Evolutionary conservation across 345 rosid genomes (phyloP).

Genomic region (Reutealis trisperma): DNA sequence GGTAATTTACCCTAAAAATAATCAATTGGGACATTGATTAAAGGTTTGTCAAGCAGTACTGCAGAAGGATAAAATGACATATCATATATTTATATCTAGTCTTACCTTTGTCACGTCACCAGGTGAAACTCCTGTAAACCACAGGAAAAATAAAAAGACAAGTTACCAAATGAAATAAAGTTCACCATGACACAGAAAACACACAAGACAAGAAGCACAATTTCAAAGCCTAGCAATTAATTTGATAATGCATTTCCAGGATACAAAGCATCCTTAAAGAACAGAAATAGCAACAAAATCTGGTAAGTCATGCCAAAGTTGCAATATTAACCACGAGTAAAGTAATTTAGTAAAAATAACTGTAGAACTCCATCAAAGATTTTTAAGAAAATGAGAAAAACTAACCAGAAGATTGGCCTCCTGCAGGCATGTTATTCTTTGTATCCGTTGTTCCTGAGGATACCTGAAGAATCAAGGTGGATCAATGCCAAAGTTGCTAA

Average conservation of each 20-base stretch:
- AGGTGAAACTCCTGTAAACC: constrained; percentile 35
- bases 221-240: not conserved
- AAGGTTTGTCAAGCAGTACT: not conserved
- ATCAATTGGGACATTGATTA: too few relatives aligned
- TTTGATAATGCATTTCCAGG: not conserved
- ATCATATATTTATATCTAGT: not conserved
- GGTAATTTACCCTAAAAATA: too few relatives aligned
- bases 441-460: constrained; percentile 47
- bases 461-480: constrained; percentile 36
- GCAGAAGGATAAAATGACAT: not conserved
- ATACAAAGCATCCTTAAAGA: not conserved
- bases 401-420: constrained; percentile 67
- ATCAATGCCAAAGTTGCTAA: not conserved
- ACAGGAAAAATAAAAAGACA: not conserved
- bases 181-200: not conserved
- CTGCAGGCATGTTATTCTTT: constrained; percentile 38
- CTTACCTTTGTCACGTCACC: constrained; percentile 47
- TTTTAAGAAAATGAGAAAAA: constrained; percentile 1
- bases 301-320: not conserved
- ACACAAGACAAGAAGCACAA: not conserved
- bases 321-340: not conserved
- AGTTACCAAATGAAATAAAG: not conserved
- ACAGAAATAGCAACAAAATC: not conserved
- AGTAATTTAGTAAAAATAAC: not conserved
- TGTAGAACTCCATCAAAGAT: not conserved